Base-by-base conservation (phyloP, 1,284 basidiomycete genomes). In the Moesziomyces parantarcticus region DNA sequence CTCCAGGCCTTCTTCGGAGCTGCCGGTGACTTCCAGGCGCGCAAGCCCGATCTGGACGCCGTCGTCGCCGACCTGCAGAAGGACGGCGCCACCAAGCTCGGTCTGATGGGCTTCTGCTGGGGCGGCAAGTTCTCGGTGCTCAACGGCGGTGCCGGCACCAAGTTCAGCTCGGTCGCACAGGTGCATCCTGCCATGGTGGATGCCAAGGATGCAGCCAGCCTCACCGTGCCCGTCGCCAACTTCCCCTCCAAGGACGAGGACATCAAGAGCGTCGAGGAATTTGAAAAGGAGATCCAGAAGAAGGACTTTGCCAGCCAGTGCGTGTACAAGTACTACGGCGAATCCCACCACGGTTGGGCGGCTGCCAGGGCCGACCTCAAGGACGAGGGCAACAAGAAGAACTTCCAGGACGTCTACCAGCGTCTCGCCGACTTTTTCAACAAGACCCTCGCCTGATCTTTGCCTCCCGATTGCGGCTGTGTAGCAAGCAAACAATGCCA, bases 331-430 rank as follows among this genome's bases (percentile, higher is more conserved):
- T 80, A 85, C 58, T 90, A 89, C 79, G 40, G 58, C n/a, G 77
- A 84, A 48, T 58, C 65, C 54, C 53, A 60, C 80, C 90, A 91
- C 79, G 90, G 90, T 41, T 91, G 89, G 87, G 90, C 90, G 5
- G 90, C 89, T 9, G 90, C 90, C 3, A 87, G 90, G 49, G 90
- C 88, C 1, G 85, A 91, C 78, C 85, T 91, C 50, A 86, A 88
- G 45, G 86, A 91, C 60, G 80, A 86, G 34, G 88, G 89, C 66
- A 91, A 90, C 84, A 87, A 87, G 76, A 88, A 88, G 83, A 88
- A 89, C 86, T 91, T 85, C 79, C 88, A 90, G 78, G 89, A 90
- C 66, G 86, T 91, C 32, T 91, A 91, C 82, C 82, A 84, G 43
- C 68, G 75, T 10, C 40, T 77, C 26, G 65, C 65, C 23, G 65